These are phyloP conservation scores for Monilinia laxa DNA, from an alignment of 2,329 filamentous ascomycete genomes.

Conservation along the genomic window DNA sequence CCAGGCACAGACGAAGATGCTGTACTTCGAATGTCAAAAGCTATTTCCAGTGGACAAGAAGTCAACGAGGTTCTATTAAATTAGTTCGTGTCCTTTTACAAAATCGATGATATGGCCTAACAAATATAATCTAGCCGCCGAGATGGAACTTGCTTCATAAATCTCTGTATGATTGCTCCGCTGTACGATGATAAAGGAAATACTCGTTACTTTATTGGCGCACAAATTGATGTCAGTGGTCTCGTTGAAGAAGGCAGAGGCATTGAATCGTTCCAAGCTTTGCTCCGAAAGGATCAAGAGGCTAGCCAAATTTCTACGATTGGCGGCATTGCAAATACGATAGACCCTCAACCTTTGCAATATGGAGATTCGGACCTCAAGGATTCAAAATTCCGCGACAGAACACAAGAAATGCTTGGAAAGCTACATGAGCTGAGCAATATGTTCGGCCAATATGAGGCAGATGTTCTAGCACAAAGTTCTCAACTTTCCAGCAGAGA, in stretches of 20 bases:
- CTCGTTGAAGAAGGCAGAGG: slow-evolving; percentile 59
- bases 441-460: slow-evolving; percentile 66
- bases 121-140: slow-evolving; percentile 44
- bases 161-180: slow-evolving; percentile 62
- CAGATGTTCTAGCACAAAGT: slow-evolving; percentile 59
- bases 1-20: slow-evolving; percentile 64
- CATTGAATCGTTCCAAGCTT: slow-evolving; percentile 54
- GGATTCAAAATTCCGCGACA: slow-evolving; percentile 22
- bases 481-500: slow-evolving; percentile 52
- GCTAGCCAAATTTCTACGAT: too few species aligned
- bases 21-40: slow-evolving; percentile 58
- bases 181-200: slow-evolving; percentile 60
- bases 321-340: neutral
- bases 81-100: slow-evolving; percentile 44
- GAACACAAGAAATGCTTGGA: slow-evolving; percentile 46
- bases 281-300: slow-evolving; percentile 42
- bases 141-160: slow-evolving; percentile 65
- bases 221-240: slow-evolving; percentile 61
- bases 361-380: slow-evolving; percentile 25
- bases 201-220: slow-evolving; percentile 63
- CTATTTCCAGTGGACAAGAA: slow-evolving; percentile 62
- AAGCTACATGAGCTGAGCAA: slow-evolving; percentile 64
- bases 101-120: neutral
- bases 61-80: slow-evolving; percentile 72
- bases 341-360: neutral